phyloP scores from a whole-genome alignment of 352 stramenopile genomes.

The Phytophthora syringae region DNA sequence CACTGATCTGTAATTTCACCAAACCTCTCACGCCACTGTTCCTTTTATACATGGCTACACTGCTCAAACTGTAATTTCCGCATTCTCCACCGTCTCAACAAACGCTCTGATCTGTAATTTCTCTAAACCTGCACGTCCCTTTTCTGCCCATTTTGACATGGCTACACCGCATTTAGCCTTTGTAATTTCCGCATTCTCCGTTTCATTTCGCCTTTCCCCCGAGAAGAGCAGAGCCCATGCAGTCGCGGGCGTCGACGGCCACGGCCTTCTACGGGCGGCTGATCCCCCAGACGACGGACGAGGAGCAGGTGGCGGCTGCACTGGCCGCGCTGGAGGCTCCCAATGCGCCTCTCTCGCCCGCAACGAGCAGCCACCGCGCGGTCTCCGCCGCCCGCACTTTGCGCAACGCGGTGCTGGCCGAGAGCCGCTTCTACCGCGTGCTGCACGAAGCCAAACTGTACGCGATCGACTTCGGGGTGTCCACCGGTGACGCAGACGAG shows the following conservation, averaged over 20 bases:
- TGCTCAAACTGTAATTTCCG: no score
- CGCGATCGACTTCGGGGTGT: conserved; percentile 54
- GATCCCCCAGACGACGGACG: conserved; percentile 43
- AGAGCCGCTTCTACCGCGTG: conserved; percentile 75
- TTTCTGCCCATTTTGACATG: no score
- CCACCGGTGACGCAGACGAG: conserved; percentile 2
- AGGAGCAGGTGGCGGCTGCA: conserved; percentile 29
- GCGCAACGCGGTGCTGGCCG: conserved; percentile 48
- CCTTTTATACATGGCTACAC: no score
- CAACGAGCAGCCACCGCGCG: neutral
- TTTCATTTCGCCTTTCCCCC: conserved; percentile 7
- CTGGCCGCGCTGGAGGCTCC: conserved; percentile 23
- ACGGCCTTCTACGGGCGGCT: conserved; percentile 49
- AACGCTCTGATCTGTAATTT: no score
- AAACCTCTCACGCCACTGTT: no score
- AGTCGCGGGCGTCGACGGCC: conserved; percentile 18
- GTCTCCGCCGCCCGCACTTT: conserved; percentile 28
- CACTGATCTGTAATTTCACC: conserved; percentile 63
- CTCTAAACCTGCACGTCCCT: no score
- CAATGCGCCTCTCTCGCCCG: neutral
- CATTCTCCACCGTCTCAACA: no score
- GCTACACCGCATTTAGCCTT: no score
- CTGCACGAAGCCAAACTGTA: conserved; percentile 70
- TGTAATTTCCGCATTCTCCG: no score
- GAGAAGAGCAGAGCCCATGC: conserved; percentile 18